Percentiles rank a stretch among this genome's conserved stretches.
Evolutionary conservation across 345 rosid species (phyloP).

Genomic region (Isatis tinctoria): DNA sequence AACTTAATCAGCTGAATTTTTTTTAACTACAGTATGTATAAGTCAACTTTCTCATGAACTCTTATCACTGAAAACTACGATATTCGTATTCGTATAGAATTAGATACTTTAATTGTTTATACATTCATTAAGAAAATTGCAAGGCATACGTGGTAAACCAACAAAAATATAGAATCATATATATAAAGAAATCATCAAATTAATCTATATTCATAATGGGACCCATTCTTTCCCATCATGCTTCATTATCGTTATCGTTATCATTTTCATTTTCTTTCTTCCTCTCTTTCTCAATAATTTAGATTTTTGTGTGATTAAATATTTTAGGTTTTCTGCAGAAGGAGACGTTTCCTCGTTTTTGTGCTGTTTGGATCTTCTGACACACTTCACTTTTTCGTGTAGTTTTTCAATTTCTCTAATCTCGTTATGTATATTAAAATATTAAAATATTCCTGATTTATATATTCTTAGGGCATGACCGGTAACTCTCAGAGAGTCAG

Average conservation of each 20-base stretch:
- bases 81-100: not conserved
- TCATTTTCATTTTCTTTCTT: conserved; percentile 24
- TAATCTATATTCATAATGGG: not conserved
- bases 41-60: not conserved
- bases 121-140: too few species aligned
- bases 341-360: conserved; percentile 85
- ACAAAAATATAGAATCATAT: not conserved
- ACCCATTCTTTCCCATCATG: conserved; percentile 23
- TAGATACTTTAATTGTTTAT: not conserved
- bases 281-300: conserved; percentile 23
- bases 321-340: conserved; percentile 42
- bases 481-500: not conserved
- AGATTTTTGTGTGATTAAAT: conserved; percentile 32
- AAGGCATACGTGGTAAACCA: not conserved
- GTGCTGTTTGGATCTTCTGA: conserved; percentile 67
- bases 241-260: conserved; percentile 38
- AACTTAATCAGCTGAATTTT: too few species aligned
- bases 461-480: not conserved
- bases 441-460: not conserved
- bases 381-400: conserved; percentile 37
- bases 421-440: not conserved
- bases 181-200: not conserved
- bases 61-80: too few species aligned
- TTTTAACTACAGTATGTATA: too few species aligned
- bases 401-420: conserved; percentile 14